Conservation (phyloP, 495 filamentous ascomycete genomes). For the Lasiosphaeria hispida region DNA sequence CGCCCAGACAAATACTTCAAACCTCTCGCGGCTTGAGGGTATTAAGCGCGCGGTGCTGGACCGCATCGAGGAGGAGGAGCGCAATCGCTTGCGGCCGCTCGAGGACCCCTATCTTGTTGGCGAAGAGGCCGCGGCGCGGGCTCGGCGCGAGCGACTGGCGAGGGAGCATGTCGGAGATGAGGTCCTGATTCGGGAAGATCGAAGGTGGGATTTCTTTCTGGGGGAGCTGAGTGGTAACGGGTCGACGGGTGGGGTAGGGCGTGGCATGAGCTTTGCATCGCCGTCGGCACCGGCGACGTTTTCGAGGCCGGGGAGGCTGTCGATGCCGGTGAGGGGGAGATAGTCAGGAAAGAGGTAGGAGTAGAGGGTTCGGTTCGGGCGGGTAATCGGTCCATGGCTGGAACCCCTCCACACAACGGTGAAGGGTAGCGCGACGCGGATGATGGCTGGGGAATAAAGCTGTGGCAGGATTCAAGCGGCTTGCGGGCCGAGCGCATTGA, state of each 20-base stretch:
- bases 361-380: no score
- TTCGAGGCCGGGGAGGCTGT: no score
- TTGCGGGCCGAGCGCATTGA: no score
- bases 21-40: conserved; percentile 21
- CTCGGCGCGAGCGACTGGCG: conserved; percentile 43
- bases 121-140: conserved; percentile 47
- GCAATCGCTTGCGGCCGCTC: conserved; percentile 38
- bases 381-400: no score
- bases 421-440: no score
- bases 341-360: no score
- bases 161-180: conserved; percentile 43
- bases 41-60: conserved; percentile 30
- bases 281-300: no score
- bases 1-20: conserved; percentile 8
- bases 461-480: no score
- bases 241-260: neutral
- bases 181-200: conserved; percentile 44
- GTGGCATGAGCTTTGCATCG: neutral
- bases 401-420: no score
- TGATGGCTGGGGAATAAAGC: no score
- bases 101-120: conserved; percentile 55
- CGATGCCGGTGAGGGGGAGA: no score
- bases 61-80: conserved; percentile 37
- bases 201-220: conserved; percentile 50
- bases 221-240: conserved; percentile 27